A percentile compares a stretch with the other conserved stretches of the same genome.
phyloP scores from a whole-genome alignment of 768 basidiomycete genomes.

The Termitomyces sp. region DNA sequence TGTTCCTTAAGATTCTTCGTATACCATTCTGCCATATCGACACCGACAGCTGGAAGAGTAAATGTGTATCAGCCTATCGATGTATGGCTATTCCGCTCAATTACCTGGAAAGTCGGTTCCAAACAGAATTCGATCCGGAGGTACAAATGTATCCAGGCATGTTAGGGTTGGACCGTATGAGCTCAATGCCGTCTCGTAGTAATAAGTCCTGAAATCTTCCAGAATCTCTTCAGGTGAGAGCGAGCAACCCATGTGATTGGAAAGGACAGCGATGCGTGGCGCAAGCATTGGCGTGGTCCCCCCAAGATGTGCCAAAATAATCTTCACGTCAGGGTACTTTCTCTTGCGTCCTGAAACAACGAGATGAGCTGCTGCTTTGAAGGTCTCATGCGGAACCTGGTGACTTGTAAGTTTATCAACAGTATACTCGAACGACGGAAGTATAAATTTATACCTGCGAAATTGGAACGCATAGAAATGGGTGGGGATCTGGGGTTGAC shows the following conservation, averaged over 20 bases:
- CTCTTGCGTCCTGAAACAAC: constrained; percentile 71
- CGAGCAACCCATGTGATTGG: constrained; percentile 66
- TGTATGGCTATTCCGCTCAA: constrained; percentile 1
- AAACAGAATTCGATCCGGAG: constrained; percentile 55
- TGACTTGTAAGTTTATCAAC: neutral
- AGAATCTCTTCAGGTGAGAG: constrained; percentile 66
- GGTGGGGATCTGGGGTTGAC: constrained; percentile 62
- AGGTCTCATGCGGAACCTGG: constrained; percentile 80
- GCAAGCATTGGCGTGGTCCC: constrained; percentile 66
- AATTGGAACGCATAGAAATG: constrained; percentile 65
- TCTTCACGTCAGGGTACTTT: constrained; percentile 54
- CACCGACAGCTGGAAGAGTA: constrained; percentile 51
- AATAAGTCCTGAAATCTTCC: constrained; percentile 68
- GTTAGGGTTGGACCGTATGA: constrained; percentile 52
- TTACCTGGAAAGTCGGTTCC: constrained; percentile 79
- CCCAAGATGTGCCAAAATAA: constrained; percentile 76
- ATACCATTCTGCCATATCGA: constrained; percentile 59
- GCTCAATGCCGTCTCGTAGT: constrained; percentile 72
- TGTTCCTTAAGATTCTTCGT: constrained; percentile 50
- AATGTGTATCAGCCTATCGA: neutral
- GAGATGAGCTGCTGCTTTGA: constrained; percentile 77
- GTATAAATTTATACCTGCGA: constrained; percentile 47
- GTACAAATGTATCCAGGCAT: constrained; percentile 50
- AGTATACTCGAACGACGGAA: neutral
- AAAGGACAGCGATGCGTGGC: constrained; percentile 65